Evolutionary conservation across 1,284 basidiomycete genomes (phyloP).

Genomic region (Puccinia coronata): DNA sequence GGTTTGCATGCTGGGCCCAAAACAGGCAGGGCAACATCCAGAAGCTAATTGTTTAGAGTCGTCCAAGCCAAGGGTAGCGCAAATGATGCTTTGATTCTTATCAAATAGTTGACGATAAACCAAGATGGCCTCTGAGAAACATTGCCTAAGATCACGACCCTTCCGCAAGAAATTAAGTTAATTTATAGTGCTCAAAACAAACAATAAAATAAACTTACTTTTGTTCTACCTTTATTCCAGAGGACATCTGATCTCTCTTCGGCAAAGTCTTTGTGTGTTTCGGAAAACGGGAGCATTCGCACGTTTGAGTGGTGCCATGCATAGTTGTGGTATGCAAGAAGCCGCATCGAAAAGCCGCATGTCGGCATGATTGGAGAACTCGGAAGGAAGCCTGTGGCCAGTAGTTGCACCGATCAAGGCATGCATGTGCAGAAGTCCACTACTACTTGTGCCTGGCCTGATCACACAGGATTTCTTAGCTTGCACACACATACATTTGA

Average conservation of each 20-base stretch:
- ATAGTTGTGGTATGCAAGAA: conserved; percentile 1
- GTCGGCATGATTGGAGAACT: background rate
- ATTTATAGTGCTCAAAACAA: too few relatives aligned
- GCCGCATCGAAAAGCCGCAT: background rate
- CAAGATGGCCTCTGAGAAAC: background rate
- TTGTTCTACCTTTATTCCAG: background rate
- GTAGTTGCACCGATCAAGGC: background rate
- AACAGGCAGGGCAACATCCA: background rate
- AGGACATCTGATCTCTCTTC: background rate
- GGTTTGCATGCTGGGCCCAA: background rate
- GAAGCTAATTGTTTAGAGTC: background rate
- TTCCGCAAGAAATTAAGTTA: background rate
- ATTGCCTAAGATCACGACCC: background rate
- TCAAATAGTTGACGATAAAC: background rate
- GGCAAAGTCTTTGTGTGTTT: background rate
- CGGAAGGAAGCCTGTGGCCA: background rate
- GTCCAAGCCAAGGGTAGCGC: background rate
- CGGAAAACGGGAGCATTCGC: background rate
- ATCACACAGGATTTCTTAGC: background rate
- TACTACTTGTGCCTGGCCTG: background rate
- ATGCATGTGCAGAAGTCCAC: background rate
- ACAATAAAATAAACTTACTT: background rate
- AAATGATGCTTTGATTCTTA: background rate
- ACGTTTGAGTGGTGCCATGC: background rate
- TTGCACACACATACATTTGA: too few relatives aligned